These are phyloP conservation scores for Leccinellum albellum DNA, from an alignment of 768 basidiomycete genomes.

Conservation along the genomic window DNA sequence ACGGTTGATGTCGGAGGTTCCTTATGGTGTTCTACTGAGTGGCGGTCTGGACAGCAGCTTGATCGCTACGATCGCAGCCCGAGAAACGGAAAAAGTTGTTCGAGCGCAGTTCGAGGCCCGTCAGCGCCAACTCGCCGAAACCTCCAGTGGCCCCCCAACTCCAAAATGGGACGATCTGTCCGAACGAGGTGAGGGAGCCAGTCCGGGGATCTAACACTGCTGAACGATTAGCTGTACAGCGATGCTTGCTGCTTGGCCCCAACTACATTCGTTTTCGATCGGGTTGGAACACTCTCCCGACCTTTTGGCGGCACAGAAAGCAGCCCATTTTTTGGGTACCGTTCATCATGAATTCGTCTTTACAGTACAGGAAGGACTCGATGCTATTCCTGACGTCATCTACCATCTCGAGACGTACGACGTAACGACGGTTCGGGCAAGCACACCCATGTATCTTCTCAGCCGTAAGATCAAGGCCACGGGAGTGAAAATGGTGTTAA, in stretches of 20 bases:
- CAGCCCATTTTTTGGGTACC: conserved; percentile 89
- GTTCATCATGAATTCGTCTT: conserved; percentile 97
- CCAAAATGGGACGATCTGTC: conserved; percentile 43
- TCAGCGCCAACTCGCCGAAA: conserved; percentile 53
- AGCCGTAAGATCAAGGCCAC: conserved; percentile 99
- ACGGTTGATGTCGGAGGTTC: conserved; percentile 96
- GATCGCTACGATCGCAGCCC: conserved; percentile 90
- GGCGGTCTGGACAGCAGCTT: conserved; percentile 95
- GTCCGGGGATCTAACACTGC: not conserved
- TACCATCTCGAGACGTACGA: conserved; percentile 99
- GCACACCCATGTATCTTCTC: conserved; percentile 98
- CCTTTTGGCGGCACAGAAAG: conserved; percentile 89
- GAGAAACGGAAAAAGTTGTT: conserved; percentile 91
- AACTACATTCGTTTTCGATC: conserved; percentile 96
- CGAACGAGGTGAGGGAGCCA: conserved; percentile 50
- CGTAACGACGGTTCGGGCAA: conserved; percentile 96
- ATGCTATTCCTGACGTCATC: conserved; percentile 96
- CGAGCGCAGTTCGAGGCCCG: conserved; percentile 73
- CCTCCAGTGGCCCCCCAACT: conserved; percentile 53
- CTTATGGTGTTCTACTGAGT: conserved; percentile 93
- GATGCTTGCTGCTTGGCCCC: conserved; percentile 86
- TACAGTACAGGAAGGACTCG: conserved; percentile 95
- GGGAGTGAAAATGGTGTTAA: conserved; percentile 99
- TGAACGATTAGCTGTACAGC: conserved; percentile 36
- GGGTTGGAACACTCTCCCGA: conserved; percentile 95